Base-by-base conservation (phyloP, 163 green algal genomes). In the Chloroidium sp. region DNA sequence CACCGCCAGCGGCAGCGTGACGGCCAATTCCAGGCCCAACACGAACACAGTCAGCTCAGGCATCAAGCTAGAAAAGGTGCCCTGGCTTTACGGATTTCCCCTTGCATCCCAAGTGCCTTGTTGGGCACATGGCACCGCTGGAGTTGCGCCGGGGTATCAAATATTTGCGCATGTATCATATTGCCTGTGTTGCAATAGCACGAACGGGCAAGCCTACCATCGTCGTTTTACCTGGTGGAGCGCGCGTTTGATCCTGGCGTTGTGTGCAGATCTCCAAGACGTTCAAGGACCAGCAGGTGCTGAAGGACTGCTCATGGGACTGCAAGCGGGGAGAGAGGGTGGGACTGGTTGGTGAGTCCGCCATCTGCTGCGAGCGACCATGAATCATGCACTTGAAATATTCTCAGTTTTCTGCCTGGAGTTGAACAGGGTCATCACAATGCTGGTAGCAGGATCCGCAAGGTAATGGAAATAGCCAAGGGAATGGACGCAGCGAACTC, bases 271-370 rank as follows among this genome's bases (percentile, higher is more conserved):
- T 98, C 0, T 82, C 86, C 58, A 97, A 97, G 62, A 97, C 92
- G 0, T 99, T 98, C 87, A 99, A 98, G 89, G 95, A 97, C 84
- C 87, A 96, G 80, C 87, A 96, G 85, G 90, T 99, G 69, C 88
- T 99, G 1, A 92, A 91, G 68, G 89, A 97, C 82, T 90, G 94
- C 62, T 91, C 84, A 57, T 99, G 96, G 96, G 95, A 99, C 76
- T 93, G 98, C 72, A 98, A 98, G 82, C 96, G 95, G 81, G 95
- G 95, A 0, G 95, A 99, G 88, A 84, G 95, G 1, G 95, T 98
- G 36, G 97, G 97, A 1, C 88, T 99, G 36, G 96, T 99, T 10
- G 97, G 92, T 93, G 80, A 88, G 90, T 78, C 12, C 6, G 58
- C 14, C n/a, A n/a, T 62, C 4, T 78, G 1, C n/a, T 3, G 57